Evolutionary conservation across 495 filamentous ascomycete species (phyloP), one percentile per base, ranked within the genome.

Genomic region (Podospora comata): DNA sequence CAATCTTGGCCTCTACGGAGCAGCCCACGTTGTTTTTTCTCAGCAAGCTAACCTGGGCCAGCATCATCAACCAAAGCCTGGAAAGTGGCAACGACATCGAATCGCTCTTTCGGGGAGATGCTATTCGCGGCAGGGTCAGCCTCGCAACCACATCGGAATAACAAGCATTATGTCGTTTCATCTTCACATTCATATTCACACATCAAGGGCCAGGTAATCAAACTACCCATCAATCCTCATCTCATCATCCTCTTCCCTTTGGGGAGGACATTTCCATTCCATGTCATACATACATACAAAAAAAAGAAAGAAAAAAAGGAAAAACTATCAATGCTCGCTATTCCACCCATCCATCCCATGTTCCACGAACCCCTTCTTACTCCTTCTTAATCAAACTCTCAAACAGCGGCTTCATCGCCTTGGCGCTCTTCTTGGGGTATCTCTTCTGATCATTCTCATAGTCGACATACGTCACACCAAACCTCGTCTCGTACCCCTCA

Each of bases 401-500:
- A 73, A 93, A 91, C 73, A 93, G 83, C 67, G 84, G 77, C 64
- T 86, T 81, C 71, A 93, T 81, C 70, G 81, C 83, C 79, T 81
- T 87, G 7, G 89, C 90, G 77, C 90, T 92, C 81, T 92, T 89
- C 86, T 93, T 93, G 32, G 90, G 89, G 64, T 89, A 84, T 54
- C 91, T 80, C 83, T 91, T 89, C 82, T 92, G 90, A 34, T 86
- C 86, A 65, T 90, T 86, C 70, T 84, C 81, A 71, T 93, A 92
- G 79, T 92, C 90, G 54, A 93, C 89, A 75, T 83, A 92, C 5
- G 89, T 92, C 59, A 92, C 89, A 54, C 90, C 90, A 72, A 93
- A 93, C 26, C 90, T 83, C n/a, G 90, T 91, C 78, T 91, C 88
- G 76, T 92, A 92, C n/a, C 90, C 90, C 72, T 93, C 90, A 61